Base-by-base conservation (phyloP, 305 asterid genomes). In the Lippia alba region DNA sequence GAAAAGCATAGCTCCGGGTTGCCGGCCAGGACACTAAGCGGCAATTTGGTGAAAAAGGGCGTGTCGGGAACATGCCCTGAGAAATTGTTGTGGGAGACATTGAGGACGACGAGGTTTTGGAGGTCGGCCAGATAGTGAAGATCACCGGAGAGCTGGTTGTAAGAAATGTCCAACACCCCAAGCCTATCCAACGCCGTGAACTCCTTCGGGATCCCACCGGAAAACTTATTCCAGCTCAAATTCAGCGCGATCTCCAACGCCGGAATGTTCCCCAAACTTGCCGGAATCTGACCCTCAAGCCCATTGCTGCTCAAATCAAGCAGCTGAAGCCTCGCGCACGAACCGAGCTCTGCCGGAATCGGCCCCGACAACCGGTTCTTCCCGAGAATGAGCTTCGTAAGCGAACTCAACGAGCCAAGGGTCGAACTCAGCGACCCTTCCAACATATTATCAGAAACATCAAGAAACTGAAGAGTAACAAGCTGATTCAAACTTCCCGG, bases 51-150 rank as follows among this genome's bases (percentile, higher is more conserved):
- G 64, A 85, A 87, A 63, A 87, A 84, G 6, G 85, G 61, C 1
- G 86, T 87, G 73, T 85, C 83, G 0, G 92, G 92, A 64, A 87
- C 85, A 12, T 82, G 84, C 1, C 92, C 92, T 5, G 85, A 79
- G 61, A 87, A 85, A 49, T 83, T 77, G 66, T 87, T 87, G 59
- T 78, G 66, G 16, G 92, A 87, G 46, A 87, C 73, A 65, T 87
- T 85, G 58, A 87, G 79, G 11, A 78, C 85, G 68, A 87, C 90
- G 1, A 87, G 88, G 72, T 87, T 85, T 45, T 83, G 81, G 66
- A 87, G 84, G 14, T 74, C 77, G 1, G 84, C 76, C 4, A 87
- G 82, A 68, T 67, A 63, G 56, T 76, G 83, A 11, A 86, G 89
- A 63, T 86, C 89, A 5, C 91, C 91, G 10, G 86, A 78, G 50